phyloP scores from a whole-genome alignment of 495 filamentous ascomycete species.

The Lindgomyces ingoldianus region DNA sequence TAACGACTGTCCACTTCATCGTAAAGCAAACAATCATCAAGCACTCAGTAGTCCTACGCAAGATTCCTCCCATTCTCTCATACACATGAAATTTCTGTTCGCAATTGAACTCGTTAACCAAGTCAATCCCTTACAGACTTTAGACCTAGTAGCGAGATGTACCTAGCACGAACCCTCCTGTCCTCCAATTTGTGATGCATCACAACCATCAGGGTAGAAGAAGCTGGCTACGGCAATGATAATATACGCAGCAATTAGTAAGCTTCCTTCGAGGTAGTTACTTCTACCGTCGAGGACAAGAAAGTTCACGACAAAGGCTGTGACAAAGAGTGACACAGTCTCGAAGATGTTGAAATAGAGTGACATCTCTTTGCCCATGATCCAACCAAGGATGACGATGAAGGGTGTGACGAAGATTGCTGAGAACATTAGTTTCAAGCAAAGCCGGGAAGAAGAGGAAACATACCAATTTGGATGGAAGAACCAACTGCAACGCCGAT shows the following conservation, averaged over 20 bases:
- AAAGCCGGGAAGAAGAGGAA: no score
- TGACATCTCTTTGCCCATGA: slow-evolving; percentile 76
- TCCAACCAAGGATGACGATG: slow-evolving; percentile 88
- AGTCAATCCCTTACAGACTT: no score
- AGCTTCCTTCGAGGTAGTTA: slow-evolving; percentile 84
- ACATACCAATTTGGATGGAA: slow-evolving; percentile 87
- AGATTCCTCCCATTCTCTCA: no score
- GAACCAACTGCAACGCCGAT: slow-evolving; percentile 88
- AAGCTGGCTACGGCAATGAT: slow-evolving; percentile 59
- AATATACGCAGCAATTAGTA: slow-evolving; percentile 81
- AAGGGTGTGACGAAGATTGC: slow-evolving; percentile 87
- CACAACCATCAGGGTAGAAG: slow-evolving; percentile 35
- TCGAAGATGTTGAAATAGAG: slow-evolving; percentile 92
- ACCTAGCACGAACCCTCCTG: slow-evolving; percentile 13
- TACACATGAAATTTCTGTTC: no score
- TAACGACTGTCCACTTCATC: no score
- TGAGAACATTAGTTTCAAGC: no score
- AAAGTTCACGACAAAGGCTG: slow-evolving; percentile 88
- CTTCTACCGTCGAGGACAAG: slow-evolving; percentile 81
- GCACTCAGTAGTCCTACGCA: no score
- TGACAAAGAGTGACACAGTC: slow-evolving; percentile 82
- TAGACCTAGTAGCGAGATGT: not conserved
- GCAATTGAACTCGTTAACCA: no score
- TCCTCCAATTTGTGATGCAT: slow-evolving; percentile 31
- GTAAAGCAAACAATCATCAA: no score